A percentile compares a stretch with the other conserved stretches of the same genome.
These are phyloP conservation scores for Lactuca saligna DNA, from an alignment of 129 eudicot species.

Conservation along the genomic window DNA sequence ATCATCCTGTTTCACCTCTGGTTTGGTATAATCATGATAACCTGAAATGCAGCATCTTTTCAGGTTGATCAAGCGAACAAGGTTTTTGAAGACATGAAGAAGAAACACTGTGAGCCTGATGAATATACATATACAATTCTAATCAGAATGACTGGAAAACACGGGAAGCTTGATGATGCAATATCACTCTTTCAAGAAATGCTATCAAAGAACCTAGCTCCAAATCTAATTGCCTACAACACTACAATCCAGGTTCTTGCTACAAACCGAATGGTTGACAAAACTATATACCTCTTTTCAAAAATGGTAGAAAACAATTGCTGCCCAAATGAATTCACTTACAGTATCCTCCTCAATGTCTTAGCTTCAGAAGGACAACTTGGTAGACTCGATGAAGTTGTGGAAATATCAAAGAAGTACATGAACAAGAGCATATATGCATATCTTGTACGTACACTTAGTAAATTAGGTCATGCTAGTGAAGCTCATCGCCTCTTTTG, in stretches of 20 bases:
- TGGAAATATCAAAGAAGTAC: constrained; percentile 64
- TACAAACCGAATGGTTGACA: constrained; percentile 64
- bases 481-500: constrained; percentile 97
- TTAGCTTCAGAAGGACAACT: constrained; percentile 84
- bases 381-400: constrained; percentile 76
- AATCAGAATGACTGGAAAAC: constrained; percentile 70
- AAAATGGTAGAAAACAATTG: constrained; percentile 84
- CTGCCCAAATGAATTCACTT: constrained; percentile 88
- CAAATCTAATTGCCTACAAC: constrained; percentile 74
- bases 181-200: constrained; percentile 69
- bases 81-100: constrained; percentile 82
- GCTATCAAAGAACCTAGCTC: constrained; percentile 59
- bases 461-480: constrained; percentile 84
- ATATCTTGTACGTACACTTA: constrained; percentile 74
- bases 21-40: constrained; percentile 18
- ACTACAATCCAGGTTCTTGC: constrained; percentile 77
- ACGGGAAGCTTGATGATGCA: constrained; percentile 59
- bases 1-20: not conserved
- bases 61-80: constrained; percentile 69
- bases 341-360: constrained; percentile 63
- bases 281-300: constrained; percentile 67
- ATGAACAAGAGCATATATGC: constrained; percentile 83
- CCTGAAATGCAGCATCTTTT: constrained; percentile 57
- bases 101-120: constrained; percentile 79
- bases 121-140: constrained; percentile 86